phyloP scores from a whole-genome alignment of 768 basidiomycete genomes.

The Trametes cubensis region DNA sequence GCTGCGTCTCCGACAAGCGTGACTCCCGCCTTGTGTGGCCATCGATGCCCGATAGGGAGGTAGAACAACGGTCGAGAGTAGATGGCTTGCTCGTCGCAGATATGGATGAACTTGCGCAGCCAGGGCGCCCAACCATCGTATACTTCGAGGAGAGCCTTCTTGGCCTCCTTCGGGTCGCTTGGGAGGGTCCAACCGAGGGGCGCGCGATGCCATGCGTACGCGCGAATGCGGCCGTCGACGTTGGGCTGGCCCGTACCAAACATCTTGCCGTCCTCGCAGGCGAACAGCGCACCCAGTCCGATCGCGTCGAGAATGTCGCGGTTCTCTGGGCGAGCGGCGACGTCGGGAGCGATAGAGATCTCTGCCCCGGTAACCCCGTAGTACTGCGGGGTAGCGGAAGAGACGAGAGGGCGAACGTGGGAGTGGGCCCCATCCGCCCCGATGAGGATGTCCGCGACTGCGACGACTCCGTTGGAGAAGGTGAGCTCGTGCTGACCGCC shows the following conservation, averaged over 20 bases:
- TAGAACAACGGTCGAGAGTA: constrained; percentile 1
- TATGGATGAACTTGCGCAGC: constrained; percentile 11
- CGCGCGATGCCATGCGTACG: constrained; percentile 7
- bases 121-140: constrained; percentile 10
- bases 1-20: constrained; percentile 1
- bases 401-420: constrained; percentile 5
- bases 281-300: background rate
- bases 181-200: constrained; percentile 4
- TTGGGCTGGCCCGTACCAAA: constrained; percentile 4
- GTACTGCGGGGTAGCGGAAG: background rate
- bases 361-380: constrained; percentile 13
- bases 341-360: background rate
- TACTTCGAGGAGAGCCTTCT: background rate
- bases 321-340: constrained; percentile 10
- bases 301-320: constrained; percentile 9
- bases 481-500: constrained; percentile 28
- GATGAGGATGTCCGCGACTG: background rate
- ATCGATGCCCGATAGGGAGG: constrained; percentile 1
- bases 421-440: constrained; percentile 14
- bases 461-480: constrained; percentile 9
- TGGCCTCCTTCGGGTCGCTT: background rate
- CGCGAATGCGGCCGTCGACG: constrained; percentile 10
- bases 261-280: constrained; percentile 5
- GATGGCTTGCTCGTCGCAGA: constrained; percentile 6
- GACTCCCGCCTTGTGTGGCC: background rate